phyloP scores from a whole-genome alignment of 2,329 filamentous ascomycete species.

The Paradendryphiella salina region DNA sequence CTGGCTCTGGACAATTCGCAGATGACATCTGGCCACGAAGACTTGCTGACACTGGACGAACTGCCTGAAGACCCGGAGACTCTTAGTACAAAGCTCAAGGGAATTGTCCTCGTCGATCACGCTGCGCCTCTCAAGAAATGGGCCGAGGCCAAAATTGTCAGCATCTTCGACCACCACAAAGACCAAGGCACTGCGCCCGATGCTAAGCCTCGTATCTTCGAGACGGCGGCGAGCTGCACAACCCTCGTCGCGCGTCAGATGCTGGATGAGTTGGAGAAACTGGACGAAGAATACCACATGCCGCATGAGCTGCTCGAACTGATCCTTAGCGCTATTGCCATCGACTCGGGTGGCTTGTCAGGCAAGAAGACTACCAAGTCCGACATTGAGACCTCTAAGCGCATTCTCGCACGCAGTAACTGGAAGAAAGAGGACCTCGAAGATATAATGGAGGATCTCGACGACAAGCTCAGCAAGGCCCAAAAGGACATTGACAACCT shows the following conservation, averaged over 20 bases:
- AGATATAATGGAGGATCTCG: constrained; percentile 50
- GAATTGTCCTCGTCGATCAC: constrained; percentile 55
- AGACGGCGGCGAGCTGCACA: constrained; percentile 52
- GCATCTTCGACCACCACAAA: constrained; percentile 54
- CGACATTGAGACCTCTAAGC: constrained; percentile 47
- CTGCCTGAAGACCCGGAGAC: constrained; percentile 54
- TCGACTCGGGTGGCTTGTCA: constrained; percentile 51
- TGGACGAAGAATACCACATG: constrained; percentile 53
- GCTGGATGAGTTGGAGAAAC: constrained; percentile 51
- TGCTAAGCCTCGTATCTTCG: constrained; percentile 52
- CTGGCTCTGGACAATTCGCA: constrained; percentile 51
- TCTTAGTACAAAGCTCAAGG: constrained; percentile 48
- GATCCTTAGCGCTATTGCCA: constrained; percentile 53
- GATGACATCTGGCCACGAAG: constrained; percentile 54
- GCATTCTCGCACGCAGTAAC: constrained; percentile 50
- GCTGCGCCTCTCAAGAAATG: constrained; percentile 50
- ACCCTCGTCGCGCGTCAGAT: constrained; percentile 53
- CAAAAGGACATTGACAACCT: constrained; percentile 52
- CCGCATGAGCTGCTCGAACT: constrained; percentile 56
- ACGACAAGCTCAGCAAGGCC: constrained; percentile 47
- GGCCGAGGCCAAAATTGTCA: constrained; percentile 50
- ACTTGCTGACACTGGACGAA: constrained; percentile 54
- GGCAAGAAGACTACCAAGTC: constrained; percentile 44
- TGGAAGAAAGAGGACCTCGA: constrained; percentile 48
- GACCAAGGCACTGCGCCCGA: constrained; percentile 49